phyloP scores from a whole-genome alignment of 257 asterid species.

The Nemophila menziesii region DNA sequence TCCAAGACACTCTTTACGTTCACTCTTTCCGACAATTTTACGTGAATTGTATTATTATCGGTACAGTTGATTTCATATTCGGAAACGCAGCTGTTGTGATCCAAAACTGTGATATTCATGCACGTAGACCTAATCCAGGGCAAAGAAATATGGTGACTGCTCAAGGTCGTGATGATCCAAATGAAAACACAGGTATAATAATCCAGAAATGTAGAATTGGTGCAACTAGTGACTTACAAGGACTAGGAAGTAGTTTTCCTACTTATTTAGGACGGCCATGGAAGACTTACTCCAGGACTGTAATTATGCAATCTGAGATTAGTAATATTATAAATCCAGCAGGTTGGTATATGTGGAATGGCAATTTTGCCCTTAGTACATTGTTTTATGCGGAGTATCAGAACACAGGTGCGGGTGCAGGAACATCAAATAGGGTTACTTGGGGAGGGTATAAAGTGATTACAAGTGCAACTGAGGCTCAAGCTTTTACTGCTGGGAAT shows the following conservation, averaged over 20 bases:
- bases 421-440: slow-evolving; percentile 32
- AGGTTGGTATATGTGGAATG: slow-evolving; percentile 70
- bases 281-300: slow-evolving; percentile 56
- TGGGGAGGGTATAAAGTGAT: slow-evolving; percentile 54
- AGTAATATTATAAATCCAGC: slow-evolving; percentile 30
- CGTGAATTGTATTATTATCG: slow-evolving; percentile 63
- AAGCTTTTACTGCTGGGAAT: slow-evolving; percentile 29
- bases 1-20: slow-evolving; percentile 67
- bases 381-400: slow-evolving; percentile 70
- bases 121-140: slow-evolving; percentile 57
- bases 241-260: slow-evolving; percentile 20
- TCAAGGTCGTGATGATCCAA: slow-evolving; percentile 48
- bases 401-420: slow-evolving; percentile 64
- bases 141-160: slow-evolving; percentile 56
- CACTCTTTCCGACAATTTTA: slow-evolving; percentile 81
- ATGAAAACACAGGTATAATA: slow-evolving; percentile 53
- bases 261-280: slow-evolving; percentile 82
- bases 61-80: slow-evolving; percentile 78
- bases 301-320: slow-evolving; percentile 42
- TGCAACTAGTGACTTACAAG: slow-evolving; percentile 35
- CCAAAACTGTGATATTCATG: slow-evolving; percentile 67
- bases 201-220: slow-evolving; percentile 66
- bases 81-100: slow-evolving; percentile 77
- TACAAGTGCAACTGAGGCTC: slow-evolving; percentile 26
- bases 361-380: slow-evolving; percentile 38